phyloP scores from a whole-genome alignment of 768 basidiomycete species.

The Crucibulum laeve region DNA sequence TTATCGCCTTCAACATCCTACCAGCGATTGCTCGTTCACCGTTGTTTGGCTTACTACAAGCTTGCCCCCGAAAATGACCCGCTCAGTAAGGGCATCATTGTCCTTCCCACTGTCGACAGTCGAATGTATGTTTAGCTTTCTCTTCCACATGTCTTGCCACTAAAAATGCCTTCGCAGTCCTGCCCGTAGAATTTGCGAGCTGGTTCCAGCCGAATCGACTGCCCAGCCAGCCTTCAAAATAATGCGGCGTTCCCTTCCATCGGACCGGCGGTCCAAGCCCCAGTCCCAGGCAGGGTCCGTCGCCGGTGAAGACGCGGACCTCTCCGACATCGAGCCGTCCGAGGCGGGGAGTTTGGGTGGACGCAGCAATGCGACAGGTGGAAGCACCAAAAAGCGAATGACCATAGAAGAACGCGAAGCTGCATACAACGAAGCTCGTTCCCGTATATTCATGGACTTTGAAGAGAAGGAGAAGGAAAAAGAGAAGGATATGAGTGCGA shows the following conservation, averaged over 20 bases:
- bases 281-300: constrained; percentile 73
- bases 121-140: constrained; percentile 56
- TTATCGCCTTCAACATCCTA: constrained; percentile 71
- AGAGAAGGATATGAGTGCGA: constrained; percentile 70
- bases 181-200: constrained; percentile 61
- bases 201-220: constrained; percentile 70
- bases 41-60: constrained; percentile 79
- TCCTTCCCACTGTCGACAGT: constrained; percentile 58
- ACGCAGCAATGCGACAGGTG: constrained; percentile 58
- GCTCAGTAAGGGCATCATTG: constrained; percentile 55
- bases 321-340: constrained; percentile 76
- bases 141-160: constrained; percentile 5
- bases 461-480: constrained; percentile 71
- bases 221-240: constrained; percentile 83
- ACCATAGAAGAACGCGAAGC: constrained; percentile 86
- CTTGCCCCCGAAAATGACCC: constrained; percentile 68
- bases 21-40: constrained; percentile 81
- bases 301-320: constrained; percentile 69
- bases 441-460: constrained; percentile 82
- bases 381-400: constrained; percentile 63
- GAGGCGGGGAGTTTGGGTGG: constrained; percentile 76
- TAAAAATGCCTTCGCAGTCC: constrained; percentile 45
- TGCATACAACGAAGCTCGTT: constrained; percentile 85
- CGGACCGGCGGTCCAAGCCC: constrained; percentile 52
- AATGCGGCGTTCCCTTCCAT: constrained; percentile 65